These are phyloP conservation scores for Chaetomium cochliodes DNA, from an alignment of 495 filamentous ascomycete species.

Conservation along the genomic window DNA sequence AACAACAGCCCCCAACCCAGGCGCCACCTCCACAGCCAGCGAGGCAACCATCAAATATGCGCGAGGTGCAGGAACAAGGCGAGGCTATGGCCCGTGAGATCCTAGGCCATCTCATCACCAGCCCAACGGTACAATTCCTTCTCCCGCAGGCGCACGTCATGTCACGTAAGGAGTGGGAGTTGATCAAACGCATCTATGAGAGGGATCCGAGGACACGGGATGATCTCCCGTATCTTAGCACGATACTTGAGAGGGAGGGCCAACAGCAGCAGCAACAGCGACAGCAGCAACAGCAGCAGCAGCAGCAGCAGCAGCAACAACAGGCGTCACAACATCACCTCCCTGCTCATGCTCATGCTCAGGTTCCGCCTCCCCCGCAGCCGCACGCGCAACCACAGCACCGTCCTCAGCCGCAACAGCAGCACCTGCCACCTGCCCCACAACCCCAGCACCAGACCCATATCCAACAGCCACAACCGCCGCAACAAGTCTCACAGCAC, in stretches of 20 bases:
- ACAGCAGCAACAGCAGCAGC: conserved; percentile 18
- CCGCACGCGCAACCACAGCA: conserved; percentile 10
- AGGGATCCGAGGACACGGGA: conserved; percentile 50
- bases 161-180: conserved; percentile 59
- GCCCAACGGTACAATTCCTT: conserved; percentile 65
- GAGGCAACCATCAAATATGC: conserved; percentile 14
- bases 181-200: conserved; percentile 59
- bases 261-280: conserved; percentile 14
- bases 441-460: not conserved
- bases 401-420: conserved; percentile 6
- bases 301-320: not conserved
- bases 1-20: conserved; percentile 32
- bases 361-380: conserved; percentile 5
- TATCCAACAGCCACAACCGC: conserved; percentile 6
- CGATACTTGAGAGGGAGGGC: conserved; percentile 45
- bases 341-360: conserved; percentile 14
- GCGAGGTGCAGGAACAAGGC: conserved; percentile 39
- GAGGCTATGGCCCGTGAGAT: conserved; percentile 55
- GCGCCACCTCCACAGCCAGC: conserved; percentile 30
- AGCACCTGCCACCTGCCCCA: not conserved
- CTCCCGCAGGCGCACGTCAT: conserved; percentile 64
- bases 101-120: conserved; percentile 57
- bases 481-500: conserved; percentile 17
- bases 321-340: conserved; percentile 17
- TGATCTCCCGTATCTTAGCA: conserved; percentile 50